These are phyloP conservation scores for Lumnitzera littorea DNA, from an alignment of 345 rosid genomes.

Conservation along the genomic window DNA sequence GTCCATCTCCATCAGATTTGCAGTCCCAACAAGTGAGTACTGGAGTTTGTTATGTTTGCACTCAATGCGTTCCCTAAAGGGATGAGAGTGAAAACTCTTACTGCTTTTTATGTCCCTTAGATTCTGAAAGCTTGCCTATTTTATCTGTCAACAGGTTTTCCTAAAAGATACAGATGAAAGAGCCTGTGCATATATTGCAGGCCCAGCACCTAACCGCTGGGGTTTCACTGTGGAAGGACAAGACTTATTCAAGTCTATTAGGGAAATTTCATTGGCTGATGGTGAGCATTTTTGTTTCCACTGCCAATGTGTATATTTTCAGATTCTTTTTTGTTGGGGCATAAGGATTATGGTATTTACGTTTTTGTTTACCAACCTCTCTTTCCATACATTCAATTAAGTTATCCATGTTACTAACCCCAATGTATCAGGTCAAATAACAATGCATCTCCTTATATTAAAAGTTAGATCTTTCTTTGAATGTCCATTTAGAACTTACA, in stretches of 20 bases:
- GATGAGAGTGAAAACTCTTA: no score
- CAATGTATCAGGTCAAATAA: no score
- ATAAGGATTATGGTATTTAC: not conserved
- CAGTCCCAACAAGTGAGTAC: constrained; percentile 73
- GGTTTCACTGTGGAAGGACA: constrained; percentile 80
- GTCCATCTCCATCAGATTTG: constrained; percentile 62
- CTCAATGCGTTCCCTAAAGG: not conserved
- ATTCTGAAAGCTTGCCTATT: constrained; percentile 2
- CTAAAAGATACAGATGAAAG: constrained; percentile 98
- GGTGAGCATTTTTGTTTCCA: constrained; percentile 37
- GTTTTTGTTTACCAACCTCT: no score
- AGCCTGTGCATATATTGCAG: constrained; percentile 98
- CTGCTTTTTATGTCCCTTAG: no score
- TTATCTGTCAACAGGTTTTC: constrained; percentile 51
- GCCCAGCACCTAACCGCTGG: constrained; percentile 99
- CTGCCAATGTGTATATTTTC: not conserved
- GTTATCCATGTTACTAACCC: no score
- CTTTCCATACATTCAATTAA: no score
- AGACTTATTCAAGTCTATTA: constrained; percentile 63
- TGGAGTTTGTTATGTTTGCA: not conserved
- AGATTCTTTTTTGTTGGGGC: not conserved
- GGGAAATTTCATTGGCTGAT: constrained; percentile 31
- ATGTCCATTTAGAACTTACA: no score
- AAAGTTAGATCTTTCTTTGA: no score
- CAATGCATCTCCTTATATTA: no score